Percentiles rank a stretch among this genome's conserved stretches.
Conservation (phyloP, 1,284 basidiomycete genomes). For the Moniliophthora roreri region DNA sequence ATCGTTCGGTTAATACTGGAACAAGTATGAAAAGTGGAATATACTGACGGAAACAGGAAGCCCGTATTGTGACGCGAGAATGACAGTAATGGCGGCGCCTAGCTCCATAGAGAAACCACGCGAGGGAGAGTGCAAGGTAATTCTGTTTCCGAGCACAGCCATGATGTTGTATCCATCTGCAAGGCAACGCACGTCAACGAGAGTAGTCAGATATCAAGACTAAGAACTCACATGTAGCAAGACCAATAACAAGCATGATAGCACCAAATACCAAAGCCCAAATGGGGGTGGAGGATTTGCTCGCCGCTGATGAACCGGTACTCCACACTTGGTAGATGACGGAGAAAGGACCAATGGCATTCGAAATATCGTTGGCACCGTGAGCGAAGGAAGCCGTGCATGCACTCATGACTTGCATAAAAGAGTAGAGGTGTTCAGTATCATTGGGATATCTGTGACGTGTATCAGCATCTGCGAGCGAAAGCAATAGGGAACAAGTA, state of each 20-base stretch:
- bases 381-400: constrained; percentile 31
- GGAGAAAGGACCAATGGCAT: constrained; percentile 30
- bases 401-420: constrained; percentile 31
- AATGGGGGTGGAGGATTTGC: constrained; percentile 21
- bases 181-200: background rate
- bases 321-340: constrained; percentile 28
- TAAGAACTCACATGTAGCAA: constrained; percentile 16
- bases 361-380: constrained; percentile 29
- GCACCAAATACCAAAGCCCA: constrained; percentile 28
- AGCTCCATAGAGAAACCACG: constrained; percentile 31
- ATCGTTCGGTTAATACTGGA: background rate
- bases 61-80: constrained; percentile 29
- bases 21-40: background rate
- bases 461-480: too few species aligned
- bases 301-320: constrained; percentile 19
- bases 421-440: constrained; percentile 30
- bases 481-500: background rate
- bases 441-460: constrained; percentile 22
- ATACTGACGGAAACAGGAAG: constrained; percentile 25
- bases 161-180: constrained; percentile 29
- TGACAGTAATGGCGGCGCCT: constrained; percentile 28
- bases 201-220: background rate
- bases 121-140: constrained; percentile 29
- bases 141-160: constrained; percentile 29
- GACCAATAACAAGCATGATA: constrained; percentile 25